A percentile compares a stretch with the other conserved stretches of the same genome.
Evolutionary conservation across 148 eudicot genomes (phyloP).

Genomic region (Silene uniflora): DNA sequence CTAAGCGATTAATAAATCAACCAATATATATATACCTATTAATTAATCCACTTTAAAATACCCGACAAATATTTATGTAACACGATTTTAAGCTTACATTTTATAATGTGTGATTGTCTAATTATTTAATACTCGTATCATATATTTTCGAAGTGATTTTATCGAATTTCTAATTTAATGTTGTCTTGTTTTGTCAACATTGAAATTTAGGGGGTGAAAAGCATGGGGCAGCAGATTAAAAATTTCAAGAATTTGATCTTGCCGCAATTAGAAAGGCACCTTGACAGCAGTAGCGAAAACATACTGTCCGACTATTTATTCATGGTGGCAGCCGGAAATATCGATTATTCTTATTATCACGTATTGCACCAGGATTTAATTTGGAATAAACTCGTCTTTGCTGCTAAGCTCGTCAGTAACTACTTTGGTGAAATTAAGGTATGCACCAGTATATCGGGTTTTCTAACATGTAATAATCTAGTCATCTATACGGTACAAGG

Average conservation of each 20-base stretch:
- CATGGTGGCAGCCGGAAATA: conserved; percentile 27
- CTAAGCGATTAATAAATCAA: no score
- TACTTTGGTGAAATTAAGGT: conserved; percentile 29
- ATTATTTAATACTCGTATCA: no score
- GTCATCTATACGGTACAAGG: no score
- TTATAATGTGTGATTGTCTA: no score
- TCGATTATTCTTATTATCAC: conserved; percentile 28
- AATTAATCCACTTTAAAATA: no score
- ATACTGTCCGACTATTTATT: conserved; percentile 27
- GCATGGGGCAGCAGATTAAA: conserved; percentile 21
- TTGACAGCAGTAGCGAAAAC: neutral
- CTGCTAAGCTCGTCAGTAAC: conserved; percentile 15
- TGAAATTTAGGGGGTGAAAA: conserved; percentile 16
- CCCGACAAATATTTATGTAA: no score
- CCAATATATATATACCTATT: no score
- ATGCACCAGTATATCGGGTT: no score
- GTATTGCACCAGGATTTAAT: neutral
- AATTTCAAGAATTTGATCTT: conserved; percentile 20
- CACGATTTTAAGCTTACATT: no score
- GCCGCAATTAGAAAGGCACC: conserved; percentile 22
- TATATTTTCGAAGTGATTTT: no score
- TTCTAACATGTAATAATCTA: no score
- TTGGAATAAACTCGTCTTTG: conserved; percentile 13
- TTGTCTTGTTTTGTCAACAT: neutral
- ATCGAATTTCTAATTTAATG: neutral